These are phyloP conservation scores for Dryadomyces quercivorus DNA, from an alignment of 2,329 filamentous ascomycete genomes.

Conservation along the genomic window DNA sequence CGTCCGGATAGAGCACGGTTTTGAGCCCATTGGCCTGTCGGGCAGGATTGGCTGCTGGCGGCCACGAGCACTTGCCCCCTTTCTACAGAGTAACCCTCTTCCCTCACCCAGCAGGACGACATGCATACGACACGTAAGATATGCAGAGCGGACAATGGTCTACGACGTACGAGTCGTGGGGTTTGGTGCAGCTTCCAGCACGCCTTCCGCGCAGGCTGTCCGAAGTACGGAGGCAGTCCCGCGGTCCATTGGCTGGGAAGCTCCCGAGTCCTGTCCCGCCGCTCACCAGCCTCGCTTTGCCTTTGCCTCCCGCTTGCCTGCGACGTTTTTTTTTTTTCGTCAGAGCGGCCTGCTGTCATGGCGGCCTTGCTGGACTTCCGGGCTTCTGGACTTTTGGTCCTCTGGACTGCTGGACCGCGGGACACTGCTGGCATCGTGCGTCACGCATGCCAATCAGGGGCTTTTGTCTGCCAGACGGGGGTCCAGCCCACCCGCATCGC, in stretches of 20 bases:
- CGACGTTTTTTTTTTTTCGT: too few species aligned
- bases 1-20: background rate
- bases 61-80: background rate
- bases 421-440: background rate
- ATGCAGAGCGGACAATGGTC: background rate
- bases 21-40: background rate
- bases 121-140: slow-evolving; percentile 3
- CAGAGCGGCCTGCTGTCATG: too few species aligned
- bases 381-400: too few species aligned
- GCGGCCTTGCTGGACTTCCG: too few species aligned
- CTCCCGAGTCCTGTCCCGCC: too few species aligned
- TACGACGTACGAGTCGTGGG: background rate
- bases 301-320: too few species aligned
- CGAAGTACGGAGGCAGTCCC: too few species aligned
- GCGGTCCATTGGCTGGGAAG: too few species aligned
- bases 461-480: too few species aligned
- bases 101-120: background rate
- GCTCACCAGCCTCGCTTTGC: background rate
- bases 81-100: background rate
- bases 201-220: too few species aligned
- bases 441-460: background rate
- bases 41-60: background rate
- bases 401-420: too few species aligned
- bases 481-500: too few species aligned
- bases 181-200: slow-evolving; percentile 3